phyloP scores from a whole-genome alignment of 2,329 filamentous ascomycete genomes.

The Ophiosphaerella narmari region DNA sequence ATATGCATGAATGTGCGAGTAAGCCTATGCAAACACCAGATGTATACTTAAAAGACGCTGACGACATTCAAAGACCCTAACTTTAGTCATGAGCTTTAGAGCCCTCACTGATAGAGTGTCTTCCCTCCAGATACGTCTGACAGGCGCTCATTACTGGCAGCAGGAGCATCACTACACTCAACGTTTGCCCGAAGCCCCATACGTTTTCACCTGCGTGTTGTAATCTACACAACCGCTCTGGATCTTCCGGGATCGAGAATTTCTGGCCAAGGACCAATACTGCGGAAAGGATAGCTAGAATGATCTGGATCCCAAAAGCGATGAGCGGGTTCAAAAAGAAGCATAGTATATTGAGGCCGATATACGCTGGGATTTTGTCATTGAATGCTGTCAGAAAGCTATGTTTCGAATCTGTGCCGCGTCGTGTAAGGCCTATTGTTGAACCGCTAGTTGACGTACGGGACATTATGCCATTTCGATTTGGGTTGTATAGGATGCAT shows the following conservation, averaged over 20 bases:
- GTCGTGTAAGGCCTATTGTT: constrained; percentile 6
- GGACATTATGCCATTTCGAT: constrained; percentile 4
- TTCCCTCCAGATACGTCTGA: constrained; percentile 35
- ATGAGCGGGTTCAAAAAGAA: constrained; percentile 36
- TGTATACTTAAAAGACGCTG: not conserved
- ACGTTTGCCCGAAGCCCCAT: constrained; percentile 39
- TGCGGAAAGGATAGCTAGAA: constrained; percentile 27
- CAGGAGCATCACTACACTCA: constrained; percentile 37
- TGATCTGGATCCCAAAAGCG: constrained; percentile 32
- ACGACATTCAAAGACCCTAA: not conserved
- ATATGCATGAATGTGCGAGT: not conserved
- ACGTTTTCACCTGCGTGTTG: constrained; percentile 30
- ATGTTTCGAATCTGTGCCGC: constrained; percentile 11
- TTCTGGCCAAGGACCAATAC: constrained; percentile 35
- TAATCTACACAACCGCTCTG: constrained; percentile 25
- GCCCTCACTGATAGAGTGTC: constrained; percentile 25
- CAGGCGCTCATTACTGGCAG: constrained; percentile 30
- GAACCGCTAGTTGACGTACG: constrained; percentile 2
- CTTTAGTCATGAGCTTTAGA: not conserved
- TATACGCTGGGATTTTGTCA: constrained; percentile 9
- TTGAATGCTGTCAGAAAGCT: not conserved
- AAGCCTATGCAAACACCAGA: too few relatives aligned
- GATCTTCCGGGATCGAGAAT: constrained; percentile 27
- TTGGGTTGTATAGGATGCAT: constrained; percentile 31
- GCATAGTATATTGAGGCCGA: constrained; percentile 21